Base-by-base conservation (phyloP, 2,329 filamentous ascomycete genomes). In the Didymosphaeria variabile region DNA sequence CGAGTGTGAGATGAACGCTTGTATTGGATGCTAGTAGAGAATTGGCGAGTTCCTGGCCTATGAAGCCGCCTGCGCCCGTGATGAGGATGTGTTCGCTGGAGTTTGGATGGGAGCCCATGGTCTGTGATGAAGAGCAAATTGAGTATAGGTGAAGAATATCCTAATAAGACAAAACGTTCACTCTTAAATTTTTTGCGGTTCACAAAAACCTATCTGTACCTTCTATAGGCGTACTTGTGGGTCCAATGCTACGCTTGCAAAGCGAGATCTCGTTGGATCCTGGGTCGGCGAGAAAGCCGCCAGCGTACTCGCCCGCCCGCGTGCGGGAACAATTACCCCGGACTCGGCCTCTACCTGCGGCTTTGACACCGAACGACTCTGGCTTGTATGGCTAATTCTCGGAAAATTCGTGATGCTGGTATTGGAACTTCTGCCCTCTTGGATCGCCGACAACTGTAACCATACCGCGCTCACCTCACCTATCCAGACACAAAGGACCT, bases 51-150 rank as follows among this genome's bases (percentile, higher is more conserved):
- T 85, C 79, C 71, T 88, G 86, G 63, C 87, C 86, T 57, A 89
- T 84, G 73, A 88, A 88, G 58, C 87, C 87, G 31, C 85, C 85
- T 2, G 81, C 86, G 2, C 87, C 86, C 8, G 86, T 89, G 69
- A 89, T 87, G 70, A 89, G 84, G 40, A 89, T 82, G 42, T 45
- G 42, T 23, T 45, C 42, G 42, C 8, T 13, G 19, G 42, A 45
- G n/a, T 21, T 23, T 13, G 42, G 19, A 45, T 45, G 19, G 21
- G 42, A 45, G 19, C 42, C 42, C 42, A 45, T 45, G 42, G 10
- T 36, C 12, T 45, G 42, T 23, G 19, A 45, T 7, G 5, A 13
- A 8, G 42, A 3, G 34, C 10, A 45, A 21, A 2, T 45, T 12
- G 42, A 23, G 4, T 21, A 2, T 3, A 23, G 8, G 9, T 45